Conservation (phyloP, 2,329 filamentous ascomycete genomes). For the Stagonosporopsis vannaccii region DNA sequence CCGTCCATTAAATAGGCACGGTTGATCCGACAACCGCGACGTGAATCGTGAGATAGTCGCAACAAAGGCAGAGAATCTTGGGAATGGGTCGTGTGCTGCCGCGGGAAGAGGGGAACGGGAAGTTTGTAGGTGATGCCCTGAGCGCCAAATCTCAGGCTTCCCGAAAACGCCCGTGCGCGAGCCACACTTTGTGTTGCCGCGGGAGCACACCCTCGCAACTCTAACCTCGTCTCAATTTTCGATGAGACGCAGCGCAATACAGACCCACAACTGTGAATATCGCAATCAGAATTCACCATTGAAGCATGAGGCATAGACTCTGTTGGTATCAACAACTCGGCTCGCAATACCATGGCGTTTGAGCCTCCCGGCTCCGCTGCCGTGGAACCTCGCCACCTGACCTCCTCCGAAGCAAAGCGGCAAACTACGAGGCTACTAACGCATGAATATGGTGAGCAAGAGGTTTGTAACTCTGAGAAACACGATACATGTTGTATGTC, state of each 20-base stretch:
- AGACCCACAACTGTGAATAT: not conserved
- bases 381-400: not conserved
- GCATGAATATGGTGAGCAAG: too few species aligned
- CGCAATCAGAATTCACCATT: not conserved
- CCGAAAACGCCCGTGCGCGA: not conserved
- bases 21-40: not conserved
- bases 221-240: not conserved
- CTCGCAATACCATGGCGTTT: not conserved
- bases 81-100: constrained; percentile 1
- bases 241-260: not conserved
- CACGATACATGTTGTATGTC: not conserved
- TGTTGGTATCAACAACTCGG: not conserved
- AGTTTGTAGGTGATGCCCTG: not conserved
- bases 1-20: constrained; percentile 5
- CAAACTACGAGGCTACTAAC: not conserved
- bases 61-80: not conserved
- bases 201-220: not conserved
- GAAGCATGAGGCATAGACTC: not conserved
- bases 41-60: not conserved
- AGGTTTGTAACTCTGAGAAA: not conserved
- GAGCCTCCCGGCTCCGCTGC: not conserved
- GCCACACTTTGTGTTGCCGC: not conserved
- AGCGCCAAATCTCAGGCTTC: not conserved
- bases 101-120: constrained; percentile 2
- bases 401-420: too few species aligned